A percentile compares a stretch with the other conserved stretches of the same genome.
These are phyloP conservation scores for Trichoderma harzianum DNA, from an alignment of 2,329 filamentous ascomycete species.

Conservation along the genomic window DNA sequence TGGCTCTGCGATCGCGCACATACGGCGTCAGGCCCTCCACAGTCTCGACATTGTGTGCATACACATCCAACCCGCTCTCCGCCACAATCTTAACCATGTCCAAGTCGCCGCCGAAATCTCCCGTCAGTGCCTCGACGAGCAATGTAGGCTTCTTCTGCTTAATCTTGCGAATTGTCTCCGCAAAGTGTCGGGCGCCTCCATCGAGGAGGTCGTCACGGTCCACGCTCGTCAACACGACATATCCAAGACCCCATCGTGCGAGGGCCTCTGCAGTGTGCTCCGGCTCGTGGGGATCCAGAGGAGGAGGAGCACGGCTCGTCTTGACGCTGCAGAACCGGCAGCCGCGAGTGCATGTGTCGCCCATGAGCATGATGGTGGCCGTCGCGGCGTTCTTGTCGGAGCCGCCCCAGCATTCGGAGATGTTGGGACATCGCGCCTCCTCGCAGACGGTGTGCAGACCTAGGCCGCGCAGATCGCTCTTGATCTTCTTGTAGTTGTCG, in stretches of 20 bases:
- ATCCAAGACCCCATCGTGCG: slow-evolving; percentile 87
- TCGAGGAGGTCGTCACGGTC: slow-evolving; percentile 91
- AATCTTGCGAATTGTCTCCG: slow-evolving; percentile 90
- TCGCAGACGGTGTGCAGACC: slow-evolving; percentile 95
- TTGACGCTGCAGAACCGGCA: slow-evolving; percentile 98
- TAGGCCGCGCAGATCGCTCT: slow-evolving; percentile 84
- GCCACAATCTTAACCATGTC: slow-evolving; percentile 87
- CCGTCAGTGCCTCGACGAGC: slow-evolving; percentile 79
- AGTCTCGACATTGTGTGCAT: slow-evolving; percentile 96
- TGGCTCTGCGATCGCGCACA: slow-evolving; percentile 85
- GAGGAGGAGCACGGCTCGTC: slow-evolving; percentile 70
- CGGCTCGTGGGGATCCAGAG: slow-evolving; percentile 91
- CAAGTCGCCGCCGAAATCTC: slow-evolving; percentile 80
- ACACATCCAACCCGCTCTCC: slow-evolving; percentile 86
- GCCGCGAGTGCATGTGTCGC: slow-evolving; percentile 93
- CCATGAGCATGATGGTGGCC: slow-evolving; percentile 99
- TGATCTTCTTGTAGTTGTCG: slow-evolving; percentile 88
- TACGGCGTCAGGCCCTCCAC: slow-evolving; percentile 85
- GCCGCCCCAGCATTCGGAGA: slow-evolving; percentile 97
- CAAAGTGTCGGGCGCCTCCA: slow-evolving; percentile 84
- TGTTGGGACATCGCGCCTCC: slow-evolving; percentile 95
- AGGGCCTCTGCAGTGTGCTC: slow-evolving; percentile 95
- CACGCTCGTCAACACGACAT: slow-evolving; percentile 90
- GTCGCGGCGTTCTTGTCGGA: slow-evolving; percentile 84
- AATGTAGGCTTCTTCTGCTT: slow-evolving; percentile 77